Percentiles rank a stretch among this genome's conserved stretches.
Evolutionary conservation across 1,284 basidiomycete genomes (phyloP).

Genomic region (Hymenochaete sp.): DNA sequence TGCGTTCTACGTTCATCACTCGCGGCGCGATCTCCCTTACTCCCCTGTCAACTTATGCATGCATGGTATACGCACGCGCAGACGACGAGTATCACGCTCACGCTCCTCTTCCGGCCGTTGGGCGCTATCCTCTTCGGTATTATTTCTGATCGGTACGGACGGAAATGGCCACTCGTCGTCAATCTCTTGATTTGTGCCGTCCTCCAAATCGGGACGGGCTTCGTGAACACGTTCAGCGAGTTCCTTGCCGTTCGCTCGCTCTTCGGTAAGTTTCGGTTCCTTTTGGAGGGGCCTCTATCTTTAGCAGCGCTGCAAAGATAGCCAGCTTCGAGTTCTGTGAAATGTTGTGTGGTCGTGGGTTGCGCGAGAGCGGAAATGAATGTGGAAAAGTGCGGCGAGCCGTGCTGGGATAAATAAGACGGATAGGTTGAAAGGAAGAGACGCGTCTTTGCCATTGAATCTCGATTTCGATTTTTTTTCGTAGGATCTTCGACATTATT

Average conservation of each 20-base stretch:
- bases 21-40: neutral
- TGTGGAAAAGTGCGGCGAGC: no score
- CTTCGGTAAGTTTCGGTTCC: slow-evolving; percentile 49
- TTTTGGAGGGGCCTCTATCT: no score
- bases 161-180: slow-evolving; percentile 84
- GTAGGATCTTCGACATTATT: no score
- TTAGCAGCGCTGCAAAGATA: no score
- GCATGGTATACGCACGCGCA: slow-evolving; percentile 24
- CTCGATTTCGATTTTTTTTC: no score
- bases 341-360: no score
- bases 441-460: no score
- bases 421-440: no score
- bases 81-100: slow-evolving; percentile 86
- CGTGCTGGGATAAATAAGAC: no score
- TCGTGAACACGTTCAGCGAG: slow-evolving; percentile 56
- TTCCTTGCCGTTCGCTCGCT: slow-evolving; percentile 70
- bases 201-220: slow-evolving; percentile 74
- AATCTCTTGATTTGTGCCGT: slow-evolving; percentile 69
- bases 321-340: no score
- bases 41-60: neutral
- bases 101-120: slow-evolving; percentile 80
- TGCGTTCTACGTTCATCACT: no score
- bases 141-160: slow-evolving; percentile 77
- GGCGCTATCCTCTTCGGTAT: slow-evolving; percentile 83
- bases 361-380: no score